phyloP scores from a whole-genome alignment of 73 alveolate genomes.

The Paramecium sonneborni region DNA sequence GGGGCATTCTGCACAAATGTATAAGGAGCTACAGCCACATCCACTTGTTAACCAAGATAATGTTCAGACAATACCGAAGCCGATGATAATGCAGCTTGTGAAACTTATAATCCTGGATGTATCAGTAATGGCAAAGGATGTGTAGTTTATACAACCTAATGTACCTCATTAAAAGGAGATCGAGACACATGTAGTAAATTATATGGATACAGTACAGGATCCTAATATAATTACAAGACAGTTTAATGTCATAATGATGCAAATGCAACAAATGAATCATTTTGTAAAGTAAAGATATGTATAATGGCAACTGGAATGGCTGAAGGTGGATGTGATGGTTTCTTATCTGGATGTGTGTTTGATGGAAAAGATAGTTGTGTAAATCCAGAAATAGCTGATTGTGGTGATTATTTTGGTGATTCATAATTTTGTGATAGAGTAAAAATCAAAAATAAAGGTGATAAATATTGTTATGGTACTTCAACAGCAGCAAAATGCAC shows the following conservation, averaged over 20 bases:
- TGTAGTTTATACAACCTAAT: background rate
- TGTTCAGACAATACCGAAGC: background rate
- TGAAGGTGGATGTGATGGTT: background rate
- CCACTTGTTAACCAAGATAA: background rate
- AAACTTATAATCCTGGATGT: background rate
- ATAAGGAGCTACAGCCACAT: background rate
- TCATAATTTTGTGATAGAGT: background rate
- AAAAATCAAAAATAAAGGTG: background rate
- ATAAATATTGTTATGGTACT: background rate
- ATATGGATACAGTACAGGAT: background rate
- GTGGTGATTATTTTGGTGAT: background rate
- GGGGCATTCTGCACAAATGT: background rate
- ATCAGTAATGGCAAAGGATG: conserved; percentile 34
- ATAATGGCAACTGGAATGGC: background rate
- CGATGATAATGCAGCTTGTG: background rate
- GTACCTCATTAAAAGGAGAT: background rate
- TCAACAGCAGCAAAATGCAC: background rate
- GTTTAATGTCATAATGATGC: background rate
- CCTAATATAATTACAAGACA: background rate
- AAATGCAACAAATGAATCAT: background rate
- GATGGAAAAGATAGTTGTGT: conserved; percentile 29
- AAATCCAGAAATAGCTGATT: background rate
- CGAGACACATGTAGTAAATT: background rate
- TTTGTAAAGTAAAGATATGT: background rate
- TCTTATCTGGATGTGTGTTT: background rate